Conservation (phyloP, 345 rosid species). For the Cardiospermum halicacabum region DNA sequence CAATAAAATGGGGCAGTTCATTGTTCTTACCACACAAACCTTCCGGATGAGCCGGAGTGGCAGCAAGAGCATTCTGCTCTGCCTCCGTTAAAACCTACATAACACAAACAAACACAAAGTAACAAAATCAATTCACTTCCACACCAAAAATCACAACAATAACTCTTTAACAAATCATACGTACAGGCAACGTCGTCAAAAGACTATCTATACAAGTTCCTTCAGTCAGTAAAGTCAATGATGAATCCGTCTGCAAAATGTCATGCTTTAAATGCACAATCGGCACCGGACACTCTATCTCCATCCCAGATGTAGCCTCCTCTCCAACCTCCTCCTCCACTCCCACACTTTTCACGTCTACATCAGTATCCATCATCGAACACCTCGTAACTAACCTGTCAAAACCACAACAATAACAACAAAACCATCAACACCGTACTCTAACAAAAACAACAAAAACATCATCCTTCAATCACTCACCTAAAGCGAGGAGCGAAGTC, state of each 20-base stretch:
- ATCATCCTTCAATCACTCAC: no score
- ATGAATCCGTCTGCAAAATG: constrained; percentile 55
- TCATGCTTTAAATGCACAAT: constrained; percentile 63
- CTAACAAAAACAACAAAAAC: no score
- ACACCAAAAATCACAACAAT: neutral
- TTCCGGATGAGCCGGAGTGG: constrained; percentile 88
- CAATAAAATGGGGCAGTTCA: neutral
- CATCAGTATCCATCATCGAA: constrained; percentile 54
- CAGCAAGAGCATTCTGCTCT: constrained; percentile 86
- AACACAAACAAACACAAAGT: no score
- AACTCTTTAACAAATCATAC: constrained; percentile 15
- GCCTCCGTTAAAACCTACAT: constrained; percentile 75
- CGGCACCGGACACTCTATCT: constrained; percentile 43
- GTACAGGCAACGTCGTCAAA: constrained; percentile 70
- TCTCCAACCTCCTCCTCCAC: constrained; percentile 39
- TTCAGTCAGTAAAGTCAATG: constrained; percentile 53
- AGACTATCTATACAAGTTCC: constrained; percentile 60
- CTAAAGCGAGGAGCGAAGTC: constrained; percentile 7
- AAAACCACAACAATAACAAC: constrained; percentile 32
- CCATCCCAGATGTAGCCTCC: constrained; percentile 33
- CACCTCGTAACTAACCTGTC: constrained; percentile 51
- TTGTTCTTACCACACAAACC: constrained; percentile 66
- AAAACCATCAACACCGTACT: no score
- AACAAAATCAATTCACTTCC: constrained; percentile 1
- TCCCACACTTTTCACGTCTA: constrained; percentile 39